Evolutionary conservation across 768 basidiomycete species (phyloP).

Genomic region (Pleurotus salmoneostramineus): DNA sequence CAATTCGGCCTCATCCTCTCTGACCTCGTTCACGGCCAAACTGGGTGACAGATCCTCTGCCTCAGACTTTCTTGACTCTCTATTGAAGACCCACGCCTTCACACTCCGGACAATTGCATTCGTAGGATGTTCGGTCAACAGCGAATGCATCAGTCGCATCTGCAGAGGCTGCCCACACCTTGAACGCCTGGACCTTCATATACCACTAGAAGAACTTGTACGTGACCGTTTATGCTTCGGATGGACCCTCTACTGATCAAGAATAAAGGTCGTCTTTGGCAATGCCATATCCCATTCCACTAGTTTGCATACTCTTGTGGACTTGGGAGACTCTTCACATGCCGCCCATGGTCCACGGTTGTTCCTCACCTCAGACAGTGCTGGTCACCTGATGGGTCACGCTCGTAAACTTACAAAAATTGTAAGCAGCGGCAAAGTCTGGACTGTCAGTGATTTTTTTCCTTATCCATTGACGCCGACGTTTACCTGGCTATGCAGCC

Average conservation of each 20-base stretch:
- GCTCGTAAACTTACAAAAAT: slow-evolving; percentile 40
- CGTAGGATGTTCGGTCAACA: slow-evolving; percentile 38
- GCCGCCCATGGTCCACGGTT: slow-evolving; percentile 33
- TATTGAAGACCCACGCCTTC: slow-evolving; percentile 35
- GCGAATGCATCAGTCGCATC: slow-evolving; percentile 35
- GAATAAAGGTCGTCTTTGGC: slow-evolving; percentile 26
- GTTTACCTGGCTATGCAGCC: background rate
- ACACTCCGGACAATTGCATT: slow-evolving; percentile 43
- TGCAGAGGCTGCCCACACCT: slow-evolving; percentile 39
- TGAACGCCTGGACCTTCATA: slow-evolving; percentile 43
- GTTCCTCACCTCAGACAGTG: slow-evolving; percentile 32
- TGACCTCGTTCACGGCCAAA: slow-evolving; percentile 38
- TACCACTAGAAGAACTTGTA: slow-evolving; percentile 52
- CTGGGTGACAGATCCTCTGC: slow-evolving; percentile 38
- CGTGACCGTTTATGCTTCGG: slow-evolving; percentile 9
- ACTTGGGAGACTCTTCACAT: slow-evolving; percentile 34
- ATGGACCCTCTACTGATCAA: background rate
- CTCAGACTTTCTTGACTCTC: slow-evolving; percentile 34
- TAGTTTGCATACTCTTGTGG: slow-evolving; percentile 40
- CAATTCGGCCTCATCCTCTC: slow-evolving; percentile 23
- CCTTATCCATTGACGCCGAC: background rate
- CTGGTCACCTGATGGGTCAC: slow-evolving; percentile 34
- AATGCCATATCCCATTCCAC: slow-evolving; percentile 29
- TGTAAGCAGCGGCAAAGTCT: slow-evolving; percentile 45
- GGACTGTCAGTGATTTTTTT: slow-evolving; percentile 36